phyloP scores from a whole-genome alignment of 2,329 filamentous ascomycete species.

The Colletotrichum scovillei region DNA sequence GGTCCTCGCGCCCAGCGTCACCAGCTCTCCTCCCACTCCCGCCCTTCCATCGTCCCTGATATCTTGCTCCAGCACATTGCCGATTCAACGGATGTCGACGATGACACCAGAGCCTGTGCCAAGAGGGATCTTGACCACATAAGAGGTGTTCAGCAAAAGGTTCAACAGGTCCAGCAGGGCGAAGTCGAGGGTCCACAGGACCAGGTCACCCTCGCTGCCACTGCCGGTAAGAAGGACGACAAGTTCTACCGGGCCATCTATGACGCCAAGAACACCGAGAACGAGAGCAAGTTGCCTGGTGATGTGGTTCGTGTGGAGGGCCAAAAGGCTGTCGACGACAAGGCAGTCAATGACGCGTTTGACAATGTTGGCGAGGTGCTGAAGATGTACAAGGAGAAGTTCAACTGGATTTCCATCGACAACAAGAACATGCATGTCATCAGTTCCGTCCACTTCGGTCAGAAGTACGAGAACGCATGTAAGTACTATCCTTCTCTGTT shows the following conservation, averaged over 20 bases:
- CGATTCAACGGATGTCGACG: slow-evolving; percentile 45
- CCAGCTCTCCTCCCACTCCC: slow-evolving; percentile 16
- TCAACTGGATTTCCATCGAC: slow-evolving; percentile 64
- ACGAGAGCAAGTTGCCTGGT: slow-evolving; percentile 54
- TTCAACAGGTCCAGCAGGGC: slow-evolving; percentile 42
- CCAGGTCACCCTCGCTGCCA: slow-evolving; percentile 29
- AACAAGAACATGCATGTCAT: slow-evolving; percentile 60
- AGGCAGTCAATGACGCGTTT: slow-evolving; percentile 59
- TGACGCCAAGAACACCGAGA: slow-evolving; percentile 51
- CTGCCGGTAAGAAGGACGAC: slow-evolving; percentile 39
- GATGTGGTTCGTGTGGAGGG: slow-evolving; percentile 55
- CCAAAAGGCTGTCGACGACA: slow-evolving; percentile 51
- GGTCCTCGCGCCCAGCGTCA: slow-evolving; percentile 45
- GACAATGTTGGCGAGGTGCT: slow-evolving; percentile 62
- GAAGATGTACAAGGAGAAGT: slow-evolving; percentile 61
- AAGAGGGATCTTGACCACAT: slow-evolving; percentile 53
- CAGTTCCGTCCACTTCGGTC: slow-evolving; percentile 64
- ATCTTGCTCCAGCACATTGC: slow-evolving; percentile 13
- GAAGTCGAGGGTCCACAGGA: slow-evolving; percentile 37
- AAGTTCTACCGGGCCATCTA: slow-evolving; percentile 56
- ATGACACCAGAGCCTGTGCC: slow-evolving; percentile 50
- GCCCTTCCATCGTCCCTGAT: slow-evolving; percentile 17
- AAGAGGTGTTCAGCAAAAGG: slow-evolving; percentile 43
- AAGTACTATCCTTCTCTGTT: slow-evolving; percentile 36
- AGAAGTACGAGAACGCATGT: slow-evolving; percentile 64